Base-by-base conservation (phyloP, 148 eudicot species). In the Vaccinium myrtillus region DNA sequence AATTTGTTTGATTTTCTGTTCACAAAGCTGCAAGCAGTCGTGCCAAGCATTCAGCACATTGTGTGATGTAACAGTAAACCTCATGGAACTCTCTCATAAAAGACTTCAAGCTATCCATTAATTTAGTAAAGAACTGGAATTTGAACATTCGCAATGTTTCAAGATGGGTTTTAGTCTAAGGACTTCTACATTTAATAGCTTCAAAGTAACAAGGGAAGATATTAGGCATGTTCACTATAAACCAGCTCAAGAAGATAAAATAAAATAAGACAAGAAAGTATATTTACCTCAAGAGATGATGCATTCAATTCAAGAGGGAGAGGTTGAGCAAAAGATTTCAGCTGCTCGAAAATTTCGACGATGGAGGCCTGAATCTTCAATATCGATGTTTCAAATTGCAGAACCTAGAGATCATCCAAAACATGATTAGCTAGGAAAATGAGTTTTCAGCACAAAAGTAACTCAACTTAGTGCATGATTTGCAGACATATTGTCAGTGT, bases 251-350 rank as follows among this genome's bases (percentile, higher is more conserved):
- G 43, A 80, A 27, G 74, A 56, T 39, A 55, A 15, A 36, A 36
- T 56, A 32, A 43, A 25, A 14, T 14, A 48, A 12, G 19, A 74
- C 3, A 14, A 55, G 19, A 74, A 56, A 2, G 6, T 10, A 51
- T 30, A 0, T 30, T 71, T 92, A 95, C 99, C 98, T 97, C 94
- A 73, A 95, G 90, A 84, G 98, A 90, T 83, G 91, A 83, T 78
- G 89, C 86, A 87, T 82, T 87, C 81, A 93, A 84, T 90, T 94
- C 98, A 61, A 59, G 78, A 63, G 95, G 92, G 81, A 90, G 89
- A 81, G 69, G 73, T 67, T 88, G 87, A 77, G 84, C 91, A 39
- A 88, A 90, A 88, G 94, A 91, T 88, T 92, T 92, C 85, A 97
- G 85, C 85, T 84, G 82, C 87, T 92, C 90, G 25, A 94, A 90